Evolutionary conservation across 148 eudicot species (phyloP).

Genomic region (Fagopyrum tataricum): DNA sequence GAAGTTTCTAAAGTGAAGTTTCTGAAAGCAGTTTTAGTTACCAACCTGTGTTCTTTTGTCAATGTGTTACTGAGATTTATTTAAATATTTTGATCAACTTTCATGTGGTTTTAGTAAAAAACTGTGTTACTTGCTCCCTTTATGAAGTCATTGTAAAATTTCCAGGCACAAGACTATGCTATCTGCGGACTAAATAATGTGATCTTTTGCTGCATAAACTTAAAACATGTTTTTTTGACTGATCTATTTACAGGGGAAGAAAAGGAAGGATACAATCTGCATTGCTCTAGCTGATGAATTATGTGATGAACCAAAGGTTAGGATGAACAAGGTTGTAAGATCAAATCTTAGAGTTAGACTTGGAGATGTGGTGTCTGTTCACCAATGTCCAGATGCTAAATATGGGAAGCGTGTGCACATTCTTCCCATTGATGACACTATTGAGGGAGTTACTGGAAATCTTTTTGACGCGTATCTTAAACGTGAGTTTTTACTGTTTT

Average conservation of each 20-base stretch:
- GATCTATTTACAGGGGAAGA: constrained; percentile 49
- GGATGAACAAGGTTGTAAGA: constrained; percentile 88
- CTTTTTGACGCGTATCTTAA: constrained; percentile 79
- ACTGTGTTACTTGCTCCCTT: not conserved
- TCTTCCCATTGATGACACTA: constrained; percentile 80
- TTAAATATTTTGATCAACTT: too few relatives aligned
- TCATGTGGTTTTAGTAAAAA: too few relatives aligned
- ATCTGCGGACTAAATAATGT: too few relatives aligned
- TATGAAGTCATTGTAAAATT: too few relatives aligned
- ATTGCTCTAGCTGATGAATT: constrained; percentile 89
- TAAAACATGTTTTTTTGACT: not conserved
- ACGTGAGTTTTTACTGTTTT: constrained; percentile 29
- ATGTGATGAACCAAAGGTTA: constrained; percentile 70
- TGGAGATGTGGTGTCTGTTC: constrained; percentile 83
- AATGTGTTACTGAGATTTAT: too few relatives aligned
- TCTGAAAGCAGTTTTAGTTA: too few relatives aligned
- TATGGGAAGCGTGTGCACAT: constrained; percentile 88
- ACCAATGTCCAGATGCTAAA: constrained; percentile 80
- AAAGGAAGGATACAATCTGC: constrained; percentile 81
- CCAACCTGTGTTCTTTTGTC: too few relatives aligned
- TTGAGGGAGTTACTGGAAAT: constrained; percentile 85
- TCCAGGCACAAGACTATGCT: too few relatives aligned
- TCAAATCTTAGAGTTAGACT: constrained; percentile 78
- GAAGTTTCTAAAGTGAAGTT: too few relatives aligned
- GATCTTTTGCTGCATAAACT: too few relatives aligned